Evolutionary conservation across 1,284 basidiomycete genomes (phyloP).

Genomic region (Papiliotrema terrestris): DNA sequence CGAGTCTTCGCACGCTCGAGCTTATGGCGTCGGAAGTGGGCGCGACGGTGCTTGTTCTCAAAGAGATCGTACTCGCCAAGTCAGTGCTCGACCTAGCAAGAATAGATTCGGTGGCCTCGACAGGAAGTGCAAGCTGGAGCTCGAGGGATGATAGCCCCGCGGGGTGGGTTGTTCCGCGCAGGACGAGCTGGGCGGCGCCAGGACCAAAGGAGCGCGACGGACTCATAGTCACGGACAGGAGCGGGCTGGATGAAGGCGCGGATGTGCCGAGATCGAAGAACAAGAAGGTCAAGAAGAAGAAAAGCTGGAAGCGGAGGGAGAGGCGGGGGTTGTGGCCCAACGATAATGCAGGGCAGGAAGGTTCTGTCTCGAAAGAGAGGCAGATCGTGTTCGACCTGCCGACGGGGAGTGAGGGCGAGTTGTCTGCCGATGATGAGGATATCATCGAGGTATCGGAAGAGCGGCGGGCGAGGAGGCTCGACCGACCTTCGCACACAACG

Average conservation of each 20-base stretch:
- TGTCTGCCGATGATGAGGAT: conserved; percentile 1
- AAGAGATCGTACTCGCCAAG: conserved; percentile 59
- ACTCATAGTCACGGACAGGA: neutral
- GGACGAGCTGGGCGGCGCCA: neutral
- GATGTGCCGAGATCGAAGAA: neutral
- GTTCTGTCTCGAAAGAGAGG: neutral
- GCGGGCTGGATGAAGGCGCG: neutral
- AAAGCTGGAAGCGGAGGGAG: neutral
- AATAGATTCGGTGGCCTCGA: neutral
- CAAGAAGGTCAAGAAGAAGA: neutral
- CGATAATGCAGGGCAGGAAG: neutral
- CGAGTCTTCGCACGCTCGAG: conserved; percentile 74
- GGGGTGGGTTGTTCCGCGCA: neutral
- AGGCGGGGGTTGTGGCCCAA: neutral
- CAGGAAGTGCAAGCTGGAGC: neutral
- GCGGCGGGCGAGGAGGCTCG: neutral
- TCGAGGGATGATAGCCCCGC: neutral
- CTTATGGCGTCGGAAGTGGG: conserved; percentile 90
- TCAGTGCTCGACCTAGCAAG: neutral
- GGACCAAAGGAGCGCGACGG: neutral
- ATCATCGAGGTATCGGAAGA: neutral
- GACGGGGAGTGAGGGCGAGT: neutral
- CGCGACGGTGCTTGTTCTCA: conserved; percentile 79
- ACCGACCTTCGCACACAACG: neutral
- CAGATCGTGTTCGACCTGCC: conserved; percentile 12